phyloP scores from a whole-genome alignment of 2,329 filamentous ascomycete species.

The Pyricularia pennisetigena region DNA sequence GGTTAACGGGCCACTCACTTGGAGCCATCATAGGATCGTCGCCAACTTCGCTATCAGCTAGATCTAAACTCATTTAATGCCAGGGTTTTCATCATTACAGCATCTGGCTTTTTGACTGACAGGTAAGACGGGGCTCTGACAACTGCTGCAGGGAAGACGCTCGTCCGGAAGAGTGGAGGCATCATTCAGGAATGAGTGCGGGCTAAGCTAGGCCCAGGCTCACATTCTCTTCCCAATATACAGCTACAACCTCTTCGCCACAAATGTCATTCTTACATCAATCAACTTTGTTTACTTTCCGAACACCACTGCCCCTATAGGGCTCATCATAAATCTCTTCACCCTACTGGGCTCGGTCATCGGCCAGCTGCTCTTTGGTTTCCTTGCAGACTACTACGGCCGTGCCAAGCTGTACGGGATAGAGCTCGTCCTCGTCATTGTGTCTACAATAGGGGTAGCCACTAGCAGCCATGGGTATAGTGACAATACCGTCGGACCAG shows the following conservation, averaged over 20 bases:
- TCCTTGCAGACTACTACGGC: conserved; percentile 43
- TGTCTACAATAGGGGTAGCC: conserved; percentile 47
- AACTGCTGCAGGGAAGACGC: not conserved
- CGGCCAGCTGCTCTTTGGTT: conserved; percentile 42
- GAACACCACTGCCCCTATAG: conserved; percentile 22
- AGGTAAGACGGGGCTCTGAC: not conserved
- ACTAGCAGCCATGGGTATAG: conserved; percentile 39
- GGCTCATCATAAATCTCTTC: conserved; percentile 40
- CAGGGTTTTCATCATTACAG: conserved; percentile 44
- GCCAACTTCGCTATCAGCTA: conserved; percentile 41
- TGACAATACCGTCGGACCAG: conserved; percentile 16
- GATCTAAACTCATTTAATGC: conserved; percentile 45
- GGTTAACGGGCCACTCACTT: not conserved
- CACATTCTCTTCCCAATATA: not conserved
- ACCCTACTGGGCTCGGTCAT: conserved; percentile 42
- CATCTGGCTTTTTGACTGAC: conserved; percentile 43
- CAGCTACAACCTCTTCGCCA: conserved; percentile 45
- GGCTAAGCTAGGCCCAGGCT: not conserved
- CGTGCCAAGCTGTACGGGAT: conserved; percentile 40
- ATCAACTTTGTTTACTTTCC: conserved; percentile 44
- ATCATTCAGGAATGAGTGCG: not conserved
- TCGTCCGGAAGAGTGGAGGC: not conserved
- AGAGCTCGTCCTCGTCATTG: conserved; percentile 43
- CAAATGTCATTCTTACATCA: conserved; percentile 42
- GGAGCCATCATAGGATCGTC: conserved; percentile 30